Evolutionary conservation across 805 yeast genomes (phyloP).

Genomic region (Starmerella vaccinii): DNA sequence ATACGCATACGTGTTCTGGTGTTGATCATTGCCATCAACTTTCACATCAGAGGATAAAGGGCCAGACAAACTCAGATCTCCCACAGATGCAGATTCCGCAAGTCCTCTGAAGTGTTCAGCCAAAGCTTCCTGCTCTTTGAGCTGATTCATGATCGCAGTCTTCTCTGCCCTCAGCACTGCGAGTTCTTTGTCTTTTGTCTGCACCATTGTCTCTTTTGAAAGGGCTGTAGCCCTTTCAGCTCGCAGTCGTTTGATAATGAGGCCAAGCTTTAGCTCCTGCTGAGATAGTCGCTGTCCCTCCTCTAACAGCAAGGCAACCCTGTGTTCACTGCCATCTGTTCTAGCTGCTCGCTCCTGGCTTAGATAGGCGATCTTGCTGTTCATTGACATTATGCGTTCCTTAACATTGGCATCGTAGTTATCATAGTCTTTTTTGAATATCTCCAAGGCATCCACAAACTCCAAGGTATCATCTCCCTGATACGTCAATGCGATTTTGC

Average conservation of each 20-base stretch:
- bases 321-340: slow-evolving; percentile 36
- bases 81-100: slow-evolving; percentile 36
- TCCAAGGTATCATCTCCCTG: slow-evolving; percentile 14
- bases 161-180: slow-evolving; percentile 34
- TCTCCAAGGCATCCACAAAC: slow-evolving; percentile 18
- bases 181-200: slow-evolving; percentile 2
- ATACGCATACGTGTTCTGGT: slow-evolving; percentile 33
- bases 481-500: slow-evolving; percentile 14
- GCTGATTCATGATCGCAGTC: slow-evolving; percentile 30
- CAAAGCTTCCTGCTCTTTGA: slow-evolving; percentile 33
- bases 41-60: background rate
- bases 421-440: background rate
- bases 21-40: background rate
- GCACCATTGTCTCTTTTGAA: slow-evolving; percentile 17
- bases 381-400: slow-evolving; percentile 11
- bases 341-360: slow-evolving; percentile 1
- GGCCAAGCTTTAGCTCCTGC: slow-evolving; percentile 56
- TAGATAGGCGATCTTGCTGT: slow-evolving; percentile 18
- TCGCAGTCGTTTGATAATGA: slow-evolving; percentile 53
- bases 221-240: slow-evolving; percentile 38
- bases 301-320: slow-evolving; percentile 53
- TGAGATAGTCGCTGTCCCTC: slow-evolving; percentile 24
- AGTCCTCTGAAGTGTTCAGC: slow-evolving; percentile 58
- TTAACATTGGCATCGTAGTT: slow-evolving; percentile 5
- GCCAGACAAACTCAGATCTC: background rate